Conservation (phyloP, 73 alveolate genomes). For the Symbiodinium pilosum region DNA sequence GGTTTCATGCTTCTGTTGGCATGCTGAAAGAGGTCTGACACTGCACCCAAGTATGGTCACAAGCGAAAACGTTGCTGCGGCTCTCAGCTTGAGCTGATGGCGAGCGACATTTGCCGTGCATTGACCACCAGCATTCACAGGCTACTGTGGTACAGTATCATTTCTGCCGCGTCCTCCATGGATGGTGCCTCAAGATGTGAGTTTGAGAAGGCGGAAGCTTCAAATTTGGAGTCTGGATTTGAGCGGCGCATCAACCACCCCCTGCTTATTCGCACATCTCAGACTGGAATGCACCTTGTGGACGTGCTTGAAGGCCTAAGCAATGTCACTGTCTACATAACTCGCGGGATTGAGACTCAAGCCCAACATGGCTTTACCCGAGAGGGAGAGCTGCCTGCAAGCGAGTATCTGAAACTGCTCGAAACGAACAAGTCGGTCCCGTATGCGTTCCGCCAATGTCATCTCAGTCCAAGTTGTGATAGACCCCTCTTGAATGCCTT, state of each 20-base stretch:
- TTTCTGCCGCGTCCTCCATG: not conserved
- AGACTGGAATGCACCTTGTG: not conserved
- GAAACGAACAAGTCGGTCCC: not conserved
- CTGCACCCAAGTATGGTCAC: too few species aligned
- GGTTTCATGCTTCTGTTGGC: too few species aligned
- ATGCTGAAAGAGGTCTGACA: too few species aligned
- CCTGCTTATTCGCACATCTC: not conserved
- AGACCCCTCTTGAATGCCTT: not conserved
- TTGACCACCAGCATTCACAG: too few species aligned
- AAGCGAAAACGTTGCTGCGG: too few species aligned
- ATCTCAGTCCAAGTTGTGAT: constrained; percentile 8
- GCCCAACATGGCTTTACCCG: not conserved
- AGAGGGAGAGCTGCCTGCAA: not conserved
- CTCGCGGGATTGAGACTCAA: not conserved
- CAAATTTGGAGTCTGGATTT: not conserved
- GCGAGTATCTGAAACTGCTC: not conserved
- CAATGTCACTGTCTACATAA: not conserved
- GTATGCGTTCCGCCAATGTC: not conserved
- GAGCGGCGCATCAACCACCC: not conserved
- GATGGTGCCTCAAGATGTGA: not conserved
- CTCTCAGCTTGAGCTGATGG: too few species aligned
- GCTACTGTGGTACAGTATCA: too few species aligned
- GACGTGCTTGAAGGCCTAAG: not conserved
- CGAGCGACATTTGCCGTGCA: too few species aligned
- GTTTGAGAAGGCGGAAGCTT: not conserved